Evolutionary conservation across 495 filamentous ascomycete genomes (phyloP).

Genomic region (Daldinia loculata): DNA sequence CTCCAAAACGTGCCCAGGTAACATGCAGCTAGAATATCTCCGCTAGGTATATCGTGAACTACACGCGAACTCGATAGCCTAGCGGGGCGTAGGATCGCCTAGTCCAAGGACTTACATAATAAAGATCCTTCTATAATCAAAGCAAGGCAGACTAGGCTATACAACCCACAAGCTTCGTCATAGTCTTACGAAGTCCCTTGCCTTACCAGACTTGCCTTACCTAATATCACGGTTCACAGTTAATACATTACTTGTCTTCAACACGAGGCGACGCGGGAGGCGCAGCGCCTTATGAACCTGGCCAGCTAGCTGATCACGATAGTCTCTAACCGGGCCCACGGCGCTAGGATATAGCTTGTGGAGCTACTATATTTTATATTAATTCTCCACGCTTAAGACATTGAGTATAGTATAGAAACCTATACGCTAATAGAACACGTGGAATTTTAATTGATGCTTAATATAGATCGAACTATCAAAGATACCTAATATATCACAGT

Average conservation of each 20-base stretch:
- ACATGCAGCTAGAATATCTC: constrained; percentile 16
- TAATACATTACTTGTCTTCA: constrained; percentile 6
- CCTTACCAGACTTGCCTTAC: not conserved
- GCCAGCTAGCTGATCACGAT: not conserved
- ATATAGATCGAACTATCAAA: not conserved
- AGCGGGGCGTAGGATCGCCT: constrained; percentile 16
- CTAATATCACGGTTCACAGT: not conserved
- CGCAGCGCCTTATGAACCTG: constrained; percentile 12
- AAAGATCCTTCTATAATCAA: constrained; percentile 22
- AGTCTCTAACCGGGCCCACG: not conserved
- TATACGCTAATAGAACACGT: not conserved
- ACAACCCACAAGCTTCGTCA: not conserved
- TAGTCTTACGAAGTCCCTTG: not conserved
- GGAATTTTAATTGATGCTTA: not conserved
- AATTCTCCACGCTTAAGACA: not conserved
- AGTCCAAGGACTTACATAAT: constrained; percentile 1
- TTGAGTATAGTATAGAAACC: not conserved
- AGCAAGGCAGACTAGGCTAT: constrained; percentile 11
- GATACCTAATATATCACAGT: not conserved
- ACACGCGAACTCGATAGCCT: not conserved
- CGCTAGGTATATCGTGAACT: not conserved
- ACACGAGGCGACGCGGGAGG: constrained; percentile 22
- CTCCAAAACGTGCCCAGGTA: not conserved
- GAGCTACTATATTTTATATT: constrained; percentile 4
- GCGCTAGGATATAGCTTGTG: constrained; percentile 6